phyloP scores from a whole-genome alignment of 768 basidiomycete species.

The Trametes coccinea region DNA sequence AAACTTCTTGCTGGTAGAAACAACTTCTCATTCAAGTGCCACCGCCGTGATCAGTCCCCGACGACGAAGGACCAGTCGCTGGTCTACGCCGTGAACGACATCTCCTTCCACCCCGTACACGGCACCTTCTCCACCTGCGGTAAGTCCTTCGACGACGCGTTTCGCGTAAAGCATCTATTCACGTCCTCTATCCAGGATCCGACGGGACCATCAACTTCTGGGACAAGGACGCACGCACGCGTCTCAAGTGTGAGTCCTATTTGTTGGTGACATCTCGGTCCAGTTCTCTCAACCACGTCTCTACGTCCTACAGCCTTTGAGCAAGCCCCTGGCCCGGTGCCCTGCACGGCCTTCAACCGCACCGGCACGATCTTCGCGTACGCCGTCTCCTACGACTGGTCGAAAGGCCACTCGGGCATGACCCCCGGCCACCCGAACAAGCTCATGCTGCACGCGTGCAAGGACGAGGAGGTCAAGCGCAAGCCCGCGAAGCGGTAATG shows the following conservation, averaged over 20 bases:
- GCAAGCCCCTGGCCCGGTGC: conserved; percentile 70
- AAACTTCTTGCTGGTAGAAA: conserved; percentile 27
- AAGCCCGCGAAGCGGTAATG: conserved; percentile 39
- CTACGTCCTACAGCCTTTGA: conserved; percentile 59
- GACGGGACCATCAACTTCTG: conserved; percentile 92
- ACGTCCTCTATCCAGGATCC: conserved; percentile 46
- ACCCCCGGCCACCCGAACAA: conserved; percentile 72
- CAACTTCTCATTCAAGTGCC: conserved; percentile 64
- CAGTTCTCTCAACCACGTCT: too few species aligned
- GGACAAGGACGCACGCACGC: conserved; percentile 91
- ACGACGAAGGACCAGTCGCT: conserved; percentile 42
- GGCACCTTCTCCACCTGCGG: conserved; percentile 51
- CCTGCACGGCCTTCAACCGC: conserved; percentile 82
- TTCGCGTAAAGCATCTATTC: too few species aligned
- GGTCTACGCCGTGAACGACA: conserved; percentile 58
- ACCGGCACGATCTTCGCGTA: conserved; percentile 90
- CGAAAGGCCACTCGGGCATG: conserved; percentile 87
- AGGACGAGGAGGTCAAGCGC: conserved; percentile 86
- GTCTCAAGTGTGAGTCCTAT: conserved; percentile 73
- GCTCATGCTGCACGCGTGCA: conserved; percentile 80
- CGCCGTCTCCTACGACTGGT: conserved; percentile 92
- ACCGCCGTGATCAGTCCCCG: conserved; percentile 39
- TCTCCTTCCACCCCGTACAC: conserved; percentile 54
- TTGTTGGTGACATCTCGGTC: not conserved
- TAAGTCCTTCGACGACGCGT: not conserved